Conservation (phyloP, 2,329 filamentous ascomycete species). For the Claviceps spartinae region DNA sequence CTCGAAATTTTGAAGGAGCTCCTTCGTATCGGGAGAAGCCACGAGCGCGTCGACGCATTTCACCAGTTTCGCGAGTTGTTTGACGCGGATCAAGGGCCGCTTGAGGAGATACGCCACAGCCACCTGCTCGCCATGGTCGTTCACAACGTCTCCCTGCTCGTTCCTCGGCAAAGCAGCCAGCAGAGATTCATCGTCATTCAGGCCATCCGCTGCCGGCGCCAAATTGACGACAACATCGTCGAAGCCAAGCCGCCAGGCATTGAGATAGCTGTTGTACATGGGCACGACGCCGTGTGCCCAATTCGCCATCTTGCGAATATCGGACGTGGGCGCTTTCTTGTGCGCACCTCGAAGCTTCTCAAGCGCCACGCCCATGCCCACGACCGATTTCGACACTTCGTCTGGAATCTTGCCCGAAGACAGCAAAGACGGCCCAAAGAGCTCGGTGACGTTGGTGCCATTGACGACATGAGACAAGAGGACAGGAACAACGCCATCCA, state of each 20-base stretch:
- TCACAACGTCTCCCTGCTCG: conserved; percentile 51
- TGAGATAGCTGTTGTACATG: conserved; percentile 75
- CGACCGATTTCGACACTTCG: conserved; percentile 67
- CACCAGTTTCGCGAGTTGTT: conserved; percentile 74
- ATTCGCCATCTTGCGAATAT: conserved; percentile 56
- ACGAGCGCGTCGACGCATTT: conserved; percentile 49
- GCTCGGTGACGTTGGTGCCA: conserved; percentile 47
- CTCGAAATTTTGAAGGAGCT: conserved; percentile 43
- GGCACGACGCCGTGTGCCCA: conserved; percentile 73
- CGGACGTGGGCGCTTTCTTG: conserved; percentile 61
- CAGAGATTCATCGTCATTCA: conserved; percentile 47
- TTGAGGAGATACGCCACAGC: conserved; percentile 91
- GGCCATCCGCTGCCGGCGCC: conserved; percentile 45
- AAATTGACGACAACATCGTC: conserved; percentile 91
- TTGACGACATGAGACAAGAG: conserved; percentile 74
- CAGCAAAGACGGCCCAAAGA: conserved; percentile 48
- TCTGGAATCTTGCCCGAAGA: conserved; percentile 34
- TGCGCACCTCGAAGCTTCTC: conserved; percentile 75
- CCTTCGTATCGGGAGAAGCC: conserved; percentile 32
- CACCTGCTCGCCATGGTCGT: conserved; percentile 73
- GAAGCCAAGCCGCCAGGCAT: conserved; percentile 84
- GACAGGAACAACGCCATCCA: conserved; percentile 90
- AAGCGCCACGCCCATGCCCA: conserved; percentile 84
- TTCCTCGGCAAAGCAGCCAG: conserved; percentile 47
- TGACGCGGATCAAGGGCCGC: conserved; percentile 73